Conservation (phyloP, 768 basidiomycete species). For the Exidia glandulosa region DNA sequence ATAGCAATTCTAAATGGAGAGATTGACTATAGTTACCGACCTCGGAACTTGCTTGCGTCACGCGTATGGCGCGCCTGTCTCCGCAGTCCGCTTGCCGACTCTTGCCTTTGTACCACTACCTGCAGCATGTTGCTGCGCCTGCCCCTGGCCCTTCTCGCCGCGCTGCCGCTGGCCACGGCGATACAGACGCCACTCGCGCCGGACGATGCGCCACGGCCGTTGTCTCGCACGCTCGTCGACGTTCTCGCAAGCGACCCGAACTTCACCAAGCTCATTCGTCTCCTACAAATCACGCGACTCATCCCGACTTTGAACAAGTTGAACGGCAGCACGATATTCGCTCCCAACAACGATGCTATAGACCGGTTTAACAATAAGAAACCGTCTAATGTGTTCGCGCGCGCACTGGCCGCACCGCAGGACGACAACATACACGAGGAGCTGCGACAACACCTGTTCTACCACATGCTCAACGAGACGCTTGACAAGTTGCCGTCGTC, state of each 20-base stretch:
- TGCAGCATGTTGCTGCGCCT: not conserved
- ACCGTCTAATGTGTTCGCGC: conserved; percentile 7
- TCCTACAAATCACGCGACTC: conserved; percentile 77
- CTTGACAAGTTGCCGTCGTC: conserved; percentile 35
- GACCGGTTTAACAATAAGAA: conserved; percentile 29
- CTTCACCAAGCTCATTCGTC: conserved; percentile 59
- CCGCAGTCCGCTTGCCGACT: no score
- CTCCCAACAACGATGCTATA: conserved; percentile 90
- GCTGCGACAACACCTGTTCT: conserved; percentile 85
- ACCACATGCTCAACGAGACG: conserved; percentile 83
- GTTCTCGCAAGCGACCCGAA: conserved; percentile 64
- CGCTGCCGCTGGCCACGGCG: not conserved
- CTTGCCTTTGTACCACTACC: no score
- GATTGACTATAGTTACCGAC: no score
- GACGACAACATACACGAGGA: conserved; percentile 75
- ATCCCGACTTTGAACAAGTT: conserved; percentile 88
- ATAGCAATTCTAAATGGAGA: no score
- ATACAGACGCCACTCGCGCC: not conserved
- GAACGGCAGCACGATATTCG: conserved; percentile 77
- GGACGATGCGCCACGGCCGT: not conserved
- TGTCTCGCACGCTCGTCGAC: conserved; percentile 62
- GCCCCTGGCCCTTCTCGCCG: not conserved
- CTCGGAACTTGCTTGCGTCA: no score
- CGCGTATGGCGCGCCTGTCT: no score
- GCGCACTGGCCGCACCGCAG: conserved; percentile 31